A percentile compares a stretch with the other conserved stretches of the same genome.
Evolutionary conservation across 305 asterid genomes (phyloP).

Genomic region (Euphrasia arctica): DNA sequence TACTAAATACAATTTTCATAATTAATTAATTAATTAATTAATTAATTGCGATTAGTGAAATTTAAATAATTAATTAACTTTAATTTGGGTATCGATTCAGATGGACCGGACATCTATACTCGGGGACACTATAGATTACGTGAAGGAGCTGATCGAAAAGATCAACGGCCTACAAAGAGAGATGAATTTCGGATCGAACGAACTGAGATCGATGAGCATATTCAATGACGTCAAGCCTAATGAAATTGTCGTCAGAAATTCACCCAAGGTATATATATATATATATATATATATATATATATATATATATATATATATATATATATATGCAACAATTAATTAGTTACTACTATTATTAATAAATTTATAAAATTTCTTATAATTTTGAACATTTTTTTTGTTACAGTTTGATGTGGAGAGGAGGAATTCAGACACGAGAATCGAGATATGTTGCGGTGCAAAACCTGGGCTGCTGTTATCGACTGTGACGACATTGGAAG

Average conservation of each 20-base stretch:
- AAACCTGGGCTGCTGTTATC: constrained; percentile 59
- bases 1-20: not conserved
- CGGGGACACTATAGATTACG: constrained; percentile 75
- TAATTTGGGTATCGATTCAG: constrained; percentile 27
- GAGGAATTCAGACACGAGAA: constrained; percentile 42
- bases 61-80: not conserved
- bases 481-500: constrained; percentile 60
- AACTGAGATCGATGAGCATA: constrained; percentile 34
- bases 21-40: too few relatives aligned
- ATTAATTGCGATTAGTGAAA: not conserved
- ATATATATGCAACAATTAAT: not conserved
- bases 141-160: constrained; percentile 63
- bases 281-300: too few relatives aligned
- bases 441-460: constrained; percentile 56
- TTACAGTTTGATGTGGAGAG: constrained; percentile 71
- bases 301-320: constrained; percentile 1
- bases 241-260: constrained; percentile 50
- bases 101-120: constrained; percentile 80
- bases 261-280: constrained; percentile 47
- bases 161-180: constrained; percentile 53
- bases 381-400: not conserved
- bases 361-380: too few relatives aligned
- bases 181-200: constrained; percentile 39
- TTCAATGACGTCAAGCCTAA: constrained; percentile 57
- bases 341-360: too few relatives aligned